Conservation (phyloP, 306 rosid species). For the Lotus japonicus region DNA sequence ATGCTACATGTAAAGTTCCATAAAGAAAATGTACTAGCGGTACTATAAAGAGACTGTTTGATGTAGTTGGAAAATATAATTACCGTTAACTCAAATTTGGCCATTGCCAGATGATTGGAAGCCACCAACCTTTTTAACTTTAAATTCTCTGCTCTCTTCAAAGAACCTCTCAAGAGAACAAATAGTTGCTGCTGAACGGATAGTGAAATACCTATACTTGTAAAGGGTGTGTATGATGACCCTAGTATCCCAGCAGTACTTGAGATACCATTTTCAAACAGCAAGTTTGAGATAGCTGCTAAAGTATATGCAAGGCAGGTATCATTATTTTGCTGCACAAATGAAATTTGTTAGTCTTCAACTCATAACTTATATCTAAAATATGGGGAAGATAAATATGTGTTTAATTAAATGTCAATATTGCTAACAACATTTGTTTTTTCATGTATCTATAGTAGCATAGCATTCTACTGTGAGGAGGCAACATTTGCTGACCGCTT, state of each 20-base stretch:
- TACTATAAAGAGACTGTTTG: neutral
- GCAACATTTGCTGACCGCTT: constrained; percentile 16
- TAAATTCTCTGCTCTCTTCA: constrained; percentile 89
- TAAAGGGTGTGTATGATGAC: constrained; percentile 79
- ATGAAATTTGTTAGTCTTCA: constrained; percentile 23
- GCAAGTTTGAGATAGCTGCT: constrained; percentile 87
- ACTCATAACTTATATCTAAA: constrained; percentile 5
- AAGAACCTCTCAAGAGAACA: constrained; percentile 86
- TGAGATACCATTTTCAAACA: constrained; percentile 92
- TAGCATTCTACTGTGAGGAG: neutral
- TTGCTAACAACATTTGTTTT: neutral
- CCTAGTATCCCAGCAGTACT: constrained; percentile 82
- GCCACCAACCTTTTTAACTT: constrained; percentile 83
- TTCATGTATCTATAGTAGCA: neutral
- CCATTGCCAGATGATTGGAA: constrained; percentile 94
- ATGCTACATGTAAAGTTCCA: neutral
- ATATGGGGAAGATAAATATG: constrained; percentile 7
- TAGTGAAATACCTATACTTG: constrained; percentile 74
- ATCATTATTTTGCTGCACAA: constrained; percentile 93
- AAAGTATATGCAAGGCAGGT: constrained; percentile 86
- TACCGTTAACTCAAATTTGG: constrained; percentile 89
- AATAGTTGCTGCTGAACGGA: constrained; percentile 93
- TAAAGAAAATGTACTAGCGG: neutral
- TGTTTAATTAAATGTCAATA: constrained; percentile 9
- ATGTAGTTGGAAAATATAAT: constrained; percentile 20